Conservation (phyloP, 208 protist genomes). For the Crithidia acanthocephali region DNA sequence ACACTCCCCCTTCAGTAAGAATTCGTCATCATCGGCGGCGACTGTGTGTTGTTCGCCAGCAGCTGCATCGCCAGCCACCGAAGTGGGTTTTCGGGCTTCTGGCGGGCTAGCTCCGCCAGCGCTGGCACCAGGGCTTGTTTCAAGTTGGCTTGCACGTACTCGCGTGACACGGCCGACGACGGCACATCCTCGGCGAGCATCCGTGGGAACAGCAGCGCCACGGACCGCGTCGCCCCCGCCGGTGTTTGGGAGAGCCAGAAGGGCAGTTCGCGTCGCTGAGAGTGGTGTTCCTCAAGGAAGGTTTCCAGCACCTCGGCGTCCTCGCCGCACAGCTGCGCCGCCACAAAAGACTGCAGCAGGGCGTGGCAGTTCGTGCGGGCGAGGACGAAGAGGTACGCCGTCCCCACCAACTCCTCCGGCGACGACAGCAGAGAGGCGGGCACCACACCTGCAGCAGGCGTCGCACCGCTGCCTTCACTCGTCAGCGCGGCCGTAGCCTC, state of each 20-base stretch:
- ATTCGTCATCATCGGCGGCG: slow-evolving; percentile 62
- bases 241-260: slow-evolving; percentile 42
- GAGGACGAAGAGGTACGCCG: slow-evolving; percentile 73
- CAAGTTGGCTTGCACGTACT: slow-evolving; percentile 87
- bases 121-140: slow-evolving; percentile 83
- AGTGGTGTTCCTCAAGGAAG: slow-evolving; percentile 26
- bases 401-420: slow-evolving; percentile 60
- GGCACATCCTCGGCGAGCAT: slow-evolving; percentile 83
- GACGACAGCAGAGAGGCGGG: slow-evolving; percentile 25
- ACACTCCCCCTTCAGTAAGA: background rate
- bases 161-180: slow-evolving; percentile 49
- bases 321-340: slow-evolving; percentile 47
- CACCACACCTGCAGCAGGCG: slow-evolving; percentile 13
- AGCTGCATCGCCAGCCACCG: slow-evolving; percentile 87
- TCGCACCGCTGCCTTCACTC: background rate
- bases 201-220: slow-evolving; percentile 75
- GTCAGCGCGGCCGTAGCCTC: background rate
- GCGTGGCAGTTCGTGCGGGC: slow-evolving; percentile 76
- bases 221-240: slow-evolving; percentile 48
- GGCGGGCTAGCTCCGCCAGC: slow-evolving; percentile 81
- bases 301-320: slow-evolving; percentile 38
- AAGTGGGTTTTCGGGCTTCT: slow-evolving; percentile 86
- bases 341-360: slow-evolving; percentile 50
- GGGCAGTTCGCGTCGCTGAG: slow-evolving; percentile 29
- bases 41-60: slow-evolving; percentile 79